Evolutionary conservation across 2,329 filamentous ascomycete genomes (phyloP).

Genomic region (Pseudogymnoascus sp.): DNA sequence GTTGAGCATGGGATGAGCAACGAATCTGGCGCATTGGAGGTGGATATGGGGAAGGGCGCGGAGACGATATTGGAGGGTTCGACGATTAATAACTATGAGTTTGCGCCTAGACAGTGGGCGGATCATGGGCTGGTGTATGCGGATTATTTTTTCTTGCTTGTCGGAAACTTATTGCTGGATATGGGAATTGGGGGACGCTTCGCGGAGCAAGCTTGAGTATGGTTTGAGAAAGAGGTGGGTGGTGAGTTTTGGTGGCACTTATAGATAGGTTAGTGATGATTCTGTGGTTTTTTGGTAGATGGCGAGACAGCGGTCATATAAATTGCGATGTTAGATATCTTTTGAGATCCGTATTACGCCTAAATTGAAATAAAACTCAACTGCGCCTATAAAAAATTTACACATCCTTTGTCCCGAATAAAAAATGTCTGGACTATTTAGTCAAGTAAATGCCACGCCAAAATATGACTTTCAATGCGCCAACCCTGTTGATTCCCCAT

Average conservation of each 20-base stretch:
- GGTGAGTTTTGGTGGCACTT: neutral
- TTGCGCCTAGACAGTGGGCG: conserved; percentile 37
- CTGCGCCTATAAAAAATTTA: neutral
- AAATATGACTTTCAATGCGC: neutral
- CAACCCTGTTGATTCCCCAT: neutral
- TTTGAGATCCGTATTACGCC: neutral
- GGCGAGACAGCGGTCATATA: neutral
- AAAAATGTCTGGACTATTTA: neutral
- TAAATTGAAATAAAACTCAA: neutral
- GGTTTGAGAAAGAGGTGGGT: neutral
- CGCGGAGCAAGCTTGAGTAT: neutral
- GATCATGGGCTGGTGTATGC: conserved; percentile 44
- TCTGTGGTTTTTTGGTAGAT: neutral
- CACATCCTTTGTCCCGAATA: neutral
- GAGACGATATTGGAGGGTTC: conserved; percentile 41
- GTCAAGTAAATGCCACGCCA: neutral
- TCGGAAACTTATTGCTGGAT: conserved; percentile 38
- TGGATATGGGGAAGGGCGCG: conserved; percentile 24
- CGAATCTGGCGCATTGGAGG: conserved; percentile 14
- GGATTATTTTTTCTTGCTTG: conserved; percentile 41
- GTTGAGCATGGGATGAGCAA: conserved; percentile 20
- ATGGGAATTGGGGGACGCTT: conserved; percentile 18
- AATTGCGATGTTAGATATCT: neutral
- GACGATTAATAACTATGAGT: conserved; percentile 41
- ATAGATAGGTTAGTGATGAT: neutral